phyloP scores from a whole-genome alignment of 305 asterid species.

The Andrographis paniculata region DNA sequence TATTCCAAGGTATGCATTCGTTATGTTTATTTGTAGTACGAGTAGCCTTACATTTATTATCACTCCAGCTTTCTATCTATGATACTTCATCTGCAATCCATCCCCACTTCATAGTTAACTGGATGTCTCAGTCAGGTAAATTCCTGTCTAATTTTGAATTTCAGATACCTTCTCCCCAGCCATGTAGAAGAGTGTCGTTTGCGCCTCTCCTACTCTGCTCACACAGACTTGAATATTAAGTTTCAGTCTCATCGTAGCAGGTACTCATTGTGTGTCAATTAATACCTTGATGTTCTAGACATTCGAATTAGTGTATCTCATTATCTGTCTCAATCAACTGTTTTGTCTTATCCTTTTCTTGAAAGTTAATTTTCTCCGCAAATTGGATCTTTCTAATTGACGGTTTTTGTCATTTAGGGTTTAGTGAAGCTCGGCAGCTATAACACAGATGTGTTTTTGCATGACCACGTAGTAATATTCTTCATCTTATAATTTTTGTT shows the following conservation, averaged over 20 bases:
- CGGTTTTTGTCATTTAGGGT: constrained; percentile 54
- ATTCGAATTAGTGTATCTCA: constrained; percentile 11
- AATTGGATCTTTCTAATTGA: constrained; percentile 38
- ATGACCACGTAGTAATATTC: constrained; percentile 55
- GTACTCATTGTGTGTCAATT: constrained; percentile 21
- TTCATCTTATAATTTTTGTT: constrained; percentile 32
- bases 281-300: constrained; percentile 15
- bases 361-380: constrained; percentile 7
- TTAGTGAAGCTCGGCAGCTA: constrained; percentile 74
- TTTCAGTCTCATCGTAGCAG: constrained; percentile 89
- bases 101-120: background rate
- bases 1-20: constrained; percentile 54
- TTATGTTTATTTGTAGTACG: constrained; percentile 13
- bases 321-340: constrained; percentile 6
- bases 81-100: constrained; percentile 3
- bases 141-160: constrained; percentile 14
- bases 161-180: constrained; percentile 76
- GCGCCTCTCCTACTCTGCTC: constrained; percentile 85
- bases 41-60: constrained; percentile 4
- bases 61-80: constrained; percentile 3
- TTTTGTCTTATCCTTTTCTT: background rate
- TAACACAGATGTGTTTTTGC: constrained; percentile 49
- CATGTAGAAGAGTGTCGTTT: constrained; percentile 56
- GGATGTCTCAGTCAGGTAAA: constrained; percentile 13
- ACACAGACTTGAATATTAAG: constrained; percentile 76